phyloP scores from a whole-genome alignment of 208 protist species.

The Wallacemonas sp. region DNA sequence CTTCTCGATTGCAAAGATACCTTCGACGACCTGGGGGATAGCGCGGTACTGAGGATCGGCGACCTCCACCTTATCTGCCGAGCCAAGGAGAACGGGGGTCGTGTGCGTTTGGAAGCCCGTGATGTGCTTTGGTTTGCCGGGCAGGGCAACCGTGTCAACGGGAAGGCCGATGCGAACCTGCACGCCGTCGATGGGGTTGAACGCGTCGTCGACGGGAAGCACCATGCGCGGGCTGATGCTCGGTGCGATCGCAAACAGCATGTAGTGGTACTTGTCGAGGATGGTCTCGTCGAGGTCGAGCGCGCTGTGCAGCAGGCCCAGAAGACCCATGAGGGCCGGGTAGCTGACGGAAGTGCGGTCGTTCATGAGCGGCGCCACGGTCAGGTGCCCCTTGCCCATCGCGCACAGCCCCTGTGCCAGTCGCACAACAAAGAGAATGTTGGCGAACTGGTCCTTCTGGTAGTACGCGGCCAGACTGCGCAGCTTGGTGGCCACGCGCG shows the following conservation, averaged over 20 bases:
- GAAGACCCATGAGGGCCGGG: conserved; percentile 91
- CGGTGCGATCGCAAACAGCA: conserved; percentile 94
- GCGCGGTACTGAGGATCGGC: conserved; percentile 93
- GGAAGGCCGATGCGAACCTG: conserved; percentile 92
- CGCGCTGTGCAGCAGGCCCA: conserved; percentile 92
- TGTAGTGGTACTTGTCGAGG: conserved; percentile 95
- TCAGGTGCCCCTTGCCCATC: conserved; percentile 99
- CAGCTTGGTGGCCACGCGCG: conserved; percentile 94
- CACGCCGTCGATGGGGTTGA: conserved; percentile 91
- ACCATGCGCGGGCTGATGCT: conserved; percentile 98
- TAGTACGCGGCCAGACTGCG: conserved; percentile 97
- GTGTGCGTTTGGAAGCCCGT: conserved; percentile 99
- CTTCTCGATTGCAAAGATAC: conserved; percentile 85
- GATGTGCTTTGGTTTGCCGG: conserved; percentile 98
- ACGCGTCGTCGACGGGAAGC: conserved; percentile 95
- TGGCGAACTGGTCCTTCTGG: conserved; percentile 89
- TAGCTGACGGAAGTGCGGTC: conserved; percentile 89
- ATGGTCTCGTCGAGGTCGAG: conserved; percentile 94
- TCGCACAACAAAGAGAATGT: conserved; percentile 79
- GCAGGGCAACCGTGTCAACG: conserved; percentile 97
- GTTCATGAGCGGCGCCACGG: conserved; percentile 94
- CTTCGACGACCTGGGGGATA: conserved; percentile 77
- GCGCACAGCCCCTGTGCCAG: conserved; percentile 96
- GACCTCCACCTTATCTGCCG: conserved; percentile 97
- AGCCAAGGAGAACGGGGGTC: conserved; percentile 97